Conservation (phyloP, 2,329 filamentous ascomycete species). For the Penicillium occitanis region DNA sequence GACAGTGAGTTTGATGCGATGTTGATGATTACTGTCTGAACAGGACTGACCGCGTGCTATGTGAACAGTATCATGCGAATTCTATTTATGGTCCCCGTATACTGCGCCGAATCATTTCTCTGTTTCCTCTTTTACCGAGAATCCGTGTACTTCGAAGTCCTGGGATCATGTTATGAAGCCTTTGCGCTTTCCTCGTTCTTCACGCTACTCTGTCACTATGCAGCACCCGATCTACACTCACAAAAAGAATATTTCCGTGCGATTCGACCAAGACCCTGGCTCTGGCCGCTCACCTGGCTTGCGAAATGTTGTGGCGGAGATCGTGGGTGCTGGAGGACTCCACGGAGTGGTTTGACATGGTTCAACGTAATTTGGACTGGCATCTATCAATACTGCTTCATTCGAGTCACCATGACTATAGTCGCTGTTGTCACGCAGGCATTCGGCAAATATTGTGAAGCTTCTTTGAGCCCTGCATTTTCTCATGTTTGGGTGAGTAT, state of each 20-base stretch:
- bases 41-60: background rate
- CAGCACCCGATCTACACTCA: constrained; percentile 71
- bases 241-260: constrained; percentile 80
- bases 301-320: constrained; percentile 69
- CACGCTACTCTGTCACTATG: constrained; percentile 75
- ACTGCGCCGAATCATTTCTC: constrained; percentile 71
- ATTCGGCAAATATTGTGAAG: constrained; percentile 71
- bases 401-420: constrained; percentile 76
- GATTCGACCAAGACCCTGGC: constrained; percentile 69
- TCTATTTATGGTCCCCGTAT: constrained; percentile 83
- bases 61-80: constrained; percentile 73
- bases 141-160: constrained; percentile 75
- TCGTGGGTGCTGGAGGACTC: constrained; percentile 69
- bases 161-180: constrained; percentile 84
- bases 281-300: constrained; percentile 70
- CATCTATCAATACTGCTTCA: constrained; percentile 83
- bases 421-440: constrained; percentile 72
- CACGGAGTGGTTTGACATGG: constrained; percentile 79
- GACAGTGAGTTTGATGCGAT: constrained; percentile 48
- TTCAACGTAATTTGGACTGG: constrained; percentile 82
- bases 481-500: constrained; percentile 73
- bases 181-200: constrained; percentile 89
- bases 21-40: background rate
- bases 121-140: constrained; percentile 73
- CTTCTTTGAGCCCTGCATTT: constrained; percentile 73